A percentile compares a stretch with the other conserved stretches of the same genome.
Conservation (phyloP, 1,284 basidiomycete genomes). For the Rhodotorula sp. region DNA sequence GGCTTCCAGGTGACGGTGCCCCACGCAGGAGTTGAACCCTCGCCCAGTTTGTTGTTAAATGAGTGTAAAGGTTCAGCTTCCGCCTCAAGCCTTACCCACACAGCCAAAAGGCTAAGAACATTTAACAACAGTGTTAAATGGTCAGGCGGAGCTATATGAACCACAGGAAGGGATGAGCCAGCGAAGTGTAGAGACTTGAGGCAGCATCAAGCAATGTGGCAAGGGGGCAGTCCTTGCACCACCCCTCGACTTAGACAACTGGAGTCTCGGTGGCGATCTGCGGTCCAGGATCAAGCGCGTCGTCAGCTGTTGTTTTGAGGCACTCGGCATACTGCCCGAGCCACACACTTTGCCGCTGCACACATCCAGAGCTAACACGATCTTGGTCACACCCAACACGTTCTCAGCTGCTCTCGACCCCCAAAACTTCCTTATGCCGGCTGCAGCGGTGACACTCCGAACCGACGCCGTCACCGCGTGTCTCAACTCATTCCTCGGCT, state of each 20-base stretch:
- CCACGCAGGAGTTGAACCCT: too few species aligned
- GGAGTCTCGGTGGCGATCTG: constrained; percentile 47
- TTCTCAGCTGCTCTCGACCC: constrained; percentile 43
- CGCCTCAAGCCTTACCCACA: too few species aligned
- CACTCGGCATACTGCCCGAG: constrained; percentile 66
- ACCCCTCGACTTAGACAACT: constrained; percentile 28
- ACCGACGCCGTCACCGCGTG: constrained; percentile 20
- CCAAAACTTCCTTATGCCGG: constrained; percentile 21
- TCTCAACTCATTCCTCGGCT: background rate
- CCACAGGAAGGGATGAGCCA: too few species aligned
- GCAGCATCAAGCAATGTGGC: too few species aligned
- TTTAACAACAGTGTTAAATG: too few species aligned
- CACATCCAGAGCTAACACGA: constrained; percentile 84
- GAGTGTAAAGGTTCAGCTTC: too few species aligned
- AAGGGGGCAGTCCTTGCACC: too few species aligned
- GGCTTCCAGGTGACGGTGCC: too few species aligned
- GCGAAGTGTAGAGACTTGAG: too few species aligned
- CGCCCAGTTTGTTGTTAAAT: too few species aligned
- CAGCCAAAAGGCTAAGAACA: too few species aligned
- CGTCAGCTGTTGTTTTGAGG: constrained; percentile 64
- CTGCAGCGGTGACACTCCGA: constrained; percentile 6
- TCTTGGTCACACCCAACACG: constrained; percentile 73
- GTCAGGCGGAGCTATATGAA: too few species aligned
- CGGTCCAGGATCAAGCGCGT: constrained; percentile 18
- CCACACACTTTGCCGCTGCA: constrained; percentile 70